Evolutionary conservation across 1,284 basidiomycete genomes (phyloP).

Genomic region (Heterobasidion irregulare): DNA sequence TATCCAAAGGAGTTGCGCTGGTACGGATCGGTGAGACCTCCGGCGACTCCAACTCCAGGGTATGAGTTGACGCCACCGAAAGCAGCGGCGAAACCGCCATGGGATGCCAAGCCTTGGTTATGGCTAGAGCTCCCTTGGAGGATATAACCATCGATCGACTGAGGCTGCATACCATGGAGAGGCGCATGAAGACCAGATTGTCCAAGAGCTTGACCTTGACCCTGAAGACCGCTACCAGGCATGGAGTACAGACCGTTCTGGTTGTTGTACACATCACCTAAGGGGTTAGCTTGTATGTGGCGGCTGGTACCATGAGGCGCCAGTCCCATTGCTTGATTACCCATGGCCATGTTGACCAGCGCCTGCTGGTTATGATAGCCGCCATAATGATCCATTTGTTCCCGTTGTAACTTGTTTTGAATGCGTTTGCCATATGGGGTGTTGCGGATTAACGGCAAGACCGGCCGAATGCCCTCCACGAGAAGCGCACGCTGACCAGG

Average conservation of each 20-base stretch:
- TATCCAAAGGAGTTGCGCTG: conserved; percentile 67
- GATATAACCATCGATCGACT: conserved; percentile 71
- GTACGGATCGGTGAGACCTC: conserved; percentile 61
- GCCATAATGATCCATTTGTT: conserved; percentile 70
- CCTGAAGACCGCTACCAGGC: conserved; percentile 36
- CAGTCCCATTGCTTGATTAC: conserved; percentile 45
- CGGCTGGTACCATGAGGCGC: conserved; percentile 31
- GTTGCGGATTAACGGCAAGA: conserved; percentile 91
- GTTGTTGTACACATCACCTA: conserved; percentile 61
- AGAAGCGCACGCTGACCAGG: conserved; percentile 78
- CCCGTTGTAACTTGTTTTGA: conserved; percentile 92
- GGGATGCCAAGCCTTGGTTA: conserved; percentile 48
- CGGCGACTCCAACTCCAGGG: conserved; percentile 39
- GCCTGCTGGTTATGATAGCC: conserved; percentile 54
- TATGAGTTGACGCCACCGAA: conserved; percentile 39
- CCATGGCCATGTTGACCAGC: conserved; percentile 51
- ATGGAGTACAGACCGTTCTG: conserved; percentile 54
- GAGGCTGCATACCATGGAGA: conserved; percentile 54
- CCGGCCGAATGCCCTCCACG: conserved; percentile 94
- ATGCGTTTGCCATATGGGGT: conserved; percentile 98
- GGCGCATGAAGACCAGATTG: conserved; percentile 32
- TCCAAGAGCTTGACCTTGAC: conserved; percentile 31
- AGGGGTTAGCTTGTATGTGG: conserved; percentile 47
- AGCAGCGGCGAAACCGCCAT: conserved; percentile 47
- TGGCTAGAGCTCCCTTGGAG: conserved; percentile 63